Evolutionary conservation across 2,329 filamentous ascomycete genomes (phyloP), one percentile per base, ranked within the genome.

Genomic region (Xylariaceae sp.): DNA sequence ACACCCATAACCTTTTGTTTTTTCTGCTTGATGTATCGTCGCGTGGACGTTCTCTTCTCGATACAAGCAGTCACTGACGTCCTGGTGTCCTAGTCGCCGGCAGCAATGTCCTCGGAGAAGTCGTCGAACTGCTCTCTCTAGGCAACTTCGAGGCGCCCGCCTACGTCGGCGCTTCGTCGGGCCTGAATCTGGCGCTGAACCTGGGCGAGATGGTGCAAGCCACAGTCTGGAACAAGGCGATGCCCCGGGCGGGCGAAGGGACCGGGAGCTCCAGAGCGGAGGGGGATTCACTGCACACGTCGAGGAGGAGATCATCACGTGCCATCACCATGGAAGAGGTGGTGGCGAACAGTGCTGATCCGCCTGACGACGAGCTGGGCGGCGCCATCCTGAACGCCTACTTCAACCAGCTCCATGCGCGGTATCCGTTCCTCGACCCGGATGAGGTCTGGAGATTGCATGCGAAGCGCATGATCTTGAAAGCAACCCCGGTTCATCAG

Each of bases 201-300:
- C 59, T 76, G 7, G 70, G 72, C 17, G 69, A 73, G 38, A 75
- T 76, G 69, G 71, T 75, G 8, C 72, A 75, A 49, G 69, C 71
- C 0, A 74, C 71, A 15, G 71, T 74, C 1, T 75, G 72, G 72
- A 73, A 73, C 37, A 74, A 75, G 46, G 67, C 71, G 2, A 55
- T 74, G n/a, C 56, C 53, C 18, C 45, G 33, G 7, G 3, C 39
- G 31, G 36, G 41, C 16, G 41, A 44, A 12, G 39, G 29, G 31
- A 34, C 4, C 18, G 16, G 9, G 4, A 15, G 24, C 4, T 15
- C 9, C 37, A 30, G 9, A 16, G 19, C 13, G 13, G 30, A 15
- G 17, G 28, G 8, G 4, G 7, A 4, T 39, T 29, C 35, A 22
- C 12, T 42, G 41, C 9, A 16, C 16, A 34, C 22, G 32, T 30